Evolutionary conservation across 768 basidiomycete genomes (phyloP), one percentile per base, ranked within the genome.

Genomic region (Symmetrospora coprosmae): DNA sequence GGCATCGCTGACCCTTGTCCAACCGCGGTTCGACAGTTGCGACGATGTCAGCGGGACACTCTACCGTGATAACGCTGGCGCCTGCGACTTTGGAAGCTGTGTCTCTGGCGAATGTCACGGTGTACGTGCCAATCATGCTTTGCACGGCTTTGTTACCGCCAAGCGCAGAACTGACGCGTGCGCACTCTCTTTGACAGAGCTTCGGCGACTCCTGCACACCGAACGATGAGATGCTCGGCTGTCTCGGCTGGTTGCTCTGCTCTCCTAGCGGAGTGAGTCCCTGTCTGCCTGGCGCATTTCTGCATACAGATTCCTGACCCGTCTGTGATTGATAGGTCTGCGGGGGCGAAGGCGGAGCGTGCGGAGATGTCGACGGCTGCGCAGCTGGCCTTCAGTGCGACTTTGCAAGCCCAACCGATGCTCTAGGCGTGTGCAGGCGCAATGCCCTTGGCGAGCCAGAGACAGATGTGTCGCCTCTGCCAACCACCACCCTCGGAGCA

Each of bases 131-230:
- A 11, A 23, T 13, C 43, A 46, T 25, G 43, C 14, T 46, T 9
- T n/a, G n/a, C n/a, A n/a, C n/a, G n/a, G n/a, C n/a, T n/a, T n/a
- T n/a, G n/a, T n/a, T n/a, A n/a, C n/a, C n/a, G n/a, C n/a, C n/a
- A n/a, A n/a, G n/a, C n/a, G n/a, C 25, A 46, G 21, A 23, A 23
- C 14, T 25, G 14, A 25, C 43, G 8, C 11, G 43, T n/a, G n/a
- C n/a, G n/a, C n/a, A n/a, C n/a, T 23, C 43, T 46, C 9, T 11
- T 9, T 16, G 25, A 8, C 25, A 13, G 11, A 49, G n/a, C 17
- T 49, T 49, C 47, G 47, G 47, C 8, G 47, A 49, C n/a, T 16
- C 47, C 8, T 49, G 47, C 21, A 49, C 8, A 49, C 47, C 47
- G 25, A 49, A 49, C 47, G 28, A 49, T n/a, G 47, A 49, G 5